A percentile compares a stretch with the other conserved stretches of the same genome.
Evolutionary conservation across 2,329 filamentous ascomycete species (phyloP).

Genomic region (Rutstroemia sp.): DNA sequence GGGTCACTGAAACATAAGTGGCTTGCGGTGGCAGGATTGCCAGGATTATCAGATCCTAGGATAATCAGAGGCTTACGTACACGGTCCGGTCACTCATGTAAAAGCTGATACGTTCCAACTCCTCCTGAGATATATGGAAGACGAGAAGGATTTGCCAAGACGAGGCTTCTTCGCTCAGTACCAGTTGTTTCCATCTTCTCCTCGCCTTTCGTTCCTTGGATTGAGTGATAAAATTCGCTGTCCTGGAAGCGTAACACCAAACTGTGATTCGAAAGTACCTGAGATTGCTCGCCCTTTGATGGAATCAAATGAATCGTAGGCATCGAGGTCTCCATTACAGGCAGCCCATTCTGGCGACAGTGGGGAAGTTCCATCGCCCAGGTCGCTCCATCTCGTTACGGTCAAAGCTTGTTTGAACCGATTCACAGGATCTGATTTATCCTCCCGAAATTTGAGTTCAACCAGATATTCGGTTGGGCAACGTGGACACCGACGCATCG

Average conservation of each 20-base stretch:
- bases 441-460: constrained; percentile 52
- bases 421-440: constrained; percentile 36
- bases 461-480: constrained; percentile 57
- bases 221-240: constrained; percentile 52
- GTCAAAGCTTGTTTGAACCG: constrained; percentile 53
- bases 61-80: too few species aligned
- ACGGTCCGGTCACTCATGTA: too few species aligned
- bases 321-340: constrained; percentile 38
- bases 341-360: constrained; percentile 47
- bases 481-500: constrained; percentile 52
- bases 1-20: too few species aligned
- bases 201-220: constrained; percentile 44
- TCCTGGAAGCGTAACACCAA: constrained; percentile 46
- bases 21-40: too few species aligned
- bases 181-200: constrained; percentile 50
- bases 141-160: too few species aligned
- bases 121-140: too few species aligned
- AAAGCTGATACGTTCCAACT: too few species aligned
- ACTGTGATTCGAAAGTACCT: constrained; percentile 50
- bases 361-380: constrained; percentile 47
- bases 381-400: constrained; percentile 54
- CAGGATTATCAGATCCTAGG: too few species aligned
- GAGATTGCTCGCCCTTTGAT: constrained; percentile 49
- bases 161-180: constrained; percentile 35
- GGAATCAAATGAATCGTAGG: constrained; percentile 46